phyloP scores from a whole-genome alignment of 371 early-diverging fungal genomes.

The Mortierella sp. region DNA sequence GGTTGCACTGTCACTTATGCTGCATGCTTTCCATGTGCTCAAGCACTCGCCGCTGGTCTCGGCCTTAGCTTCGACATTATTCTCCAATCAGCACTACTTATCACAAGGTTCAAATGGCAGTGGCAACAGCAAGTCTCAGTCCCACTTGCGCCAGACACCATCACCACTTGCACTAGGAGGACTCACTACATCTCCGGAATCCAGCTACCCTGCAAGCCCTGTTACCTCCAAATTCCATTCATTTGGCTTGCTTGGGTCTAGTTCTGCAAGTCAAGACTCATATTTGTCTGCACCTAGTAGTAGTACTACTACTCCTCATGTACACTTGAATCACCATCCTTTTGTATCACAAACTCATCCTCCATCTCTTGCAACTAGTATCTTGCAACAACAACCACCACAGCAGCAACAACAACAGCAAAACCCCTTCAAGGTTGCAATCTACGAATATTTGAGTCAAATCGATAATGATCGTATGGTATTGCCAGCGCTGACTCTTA shows the following conservation, averaged over 20 bases:
- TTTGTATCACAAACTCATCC: not conserved
- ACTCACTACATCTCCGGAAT: conserved; percentile 32
- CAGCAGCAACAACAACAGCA: conserved; percentile 17
- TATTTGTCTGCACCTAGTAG: conserved; percentile 1
- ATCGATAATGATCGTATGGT: conserved; percentile 40
- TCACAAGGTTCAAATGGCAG: conserved; percentile 8
- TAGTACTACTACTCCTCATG: not conserved
- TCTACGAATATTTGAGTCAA: conserved; percentile 46
- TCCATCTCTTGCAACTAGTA: not conserved
- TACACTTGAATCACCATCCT: conserved; percentile 11
- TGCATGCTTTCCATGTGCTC: conserved; percentile 58
- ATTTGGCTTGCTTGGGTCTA: conserved; percentile 45
- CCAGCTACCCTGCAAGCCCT: conserved; percentile 50
- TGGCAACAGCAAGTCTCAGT: conserved; percentile 2
- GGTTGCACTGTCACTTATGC: conserved; percentile 51
- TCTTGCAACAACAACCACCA: conserved; percentile 16
- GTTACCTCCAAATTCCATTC: conserved; percentile 53
- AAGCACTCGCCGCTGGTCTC: conserved; percentile 55
- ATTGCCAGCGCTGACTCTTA: conserved; percentile 43
- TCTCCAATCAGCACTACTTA: conserved; percentile 41
- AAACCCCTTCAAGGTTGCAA: conserved; percentile 50
- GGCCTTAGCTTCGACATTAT: conserved; percentile 50
- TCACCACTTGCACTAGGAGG: conserved; percentile 27
- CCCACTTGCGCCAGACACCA: conserved; percentile 17
- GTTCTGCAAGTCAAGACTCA: conserved; percentile 32